These are phyloP conservation scores for Trichoderma citrinoviride DNA, from an alignment of 2,329 filamentous ascomycete genomes.

Conservation along the genomic window DNA sequence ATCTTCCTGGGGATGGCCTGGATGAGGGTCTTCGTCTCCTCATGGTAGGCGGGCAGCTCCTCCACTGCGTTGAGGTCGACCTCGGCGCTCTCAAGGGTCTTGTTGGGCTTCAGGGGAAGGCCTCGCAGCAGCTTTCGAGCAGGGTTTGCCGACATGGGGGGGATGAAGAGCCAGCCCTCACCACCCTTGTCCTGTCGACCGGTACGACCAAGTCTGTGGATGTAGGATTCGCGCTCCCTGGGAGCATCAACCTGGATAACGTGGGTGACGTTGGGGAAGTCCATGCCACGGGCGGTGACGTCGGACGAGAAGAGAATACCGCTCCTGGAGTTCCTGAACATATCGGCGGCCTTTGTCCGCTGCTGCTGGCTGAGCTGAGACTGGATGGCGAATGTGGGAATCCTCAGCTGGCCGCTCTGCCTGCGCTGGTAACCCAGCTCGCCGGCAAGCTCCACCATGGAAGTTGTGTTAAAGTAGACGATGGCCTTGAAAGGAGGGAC, in stretches of 20 bases:
- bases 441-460: constrained; percentile 64
- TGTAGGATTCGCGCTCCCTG: constrained; percentile 65
- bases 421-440: constrained; percentile 47
- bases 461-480: constrained; percentile 81
- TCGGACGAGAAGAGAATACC: constrained; percentile 75
- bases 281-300: constrained; percentile 79
- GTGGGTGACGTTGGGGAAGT: constrained; percentile 77
- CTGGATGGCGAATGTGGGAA: constrained; percentile 63
- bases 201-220: constrained; percentile 75
- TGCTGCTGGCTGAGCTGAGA: constrained; percentile 68
- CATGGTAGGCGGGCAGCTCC: constrained; percentile 46
- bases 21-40: constrained; percentile 43
- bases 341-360: constrained; percentile 68
- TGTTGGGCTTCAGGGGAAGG: constrained; percentile 59
- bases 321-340: constrained; percentile 63
- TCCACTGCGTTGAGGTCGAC: constrained; percentile 53
- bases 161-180: constrained; percentile 66
- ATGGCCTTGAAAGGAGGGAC: constrained; percentile 86
- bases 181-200: constrained; percentile 72
- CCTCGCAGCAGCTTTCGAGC: constrained; percentile 52
- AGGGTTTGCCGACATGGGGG: constrained; percentile 49
- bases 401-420: constrained; percentile 39
- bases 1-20: constrained; percentile 37
- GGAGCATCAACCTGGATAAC: constrained; percentile 71
- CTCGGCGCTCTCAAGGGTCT: constrained; percentile 49